phyloP scores from a whole-genome alignment of 257 asterid genomes.

The Nicotiana benthamiana region DNA sequence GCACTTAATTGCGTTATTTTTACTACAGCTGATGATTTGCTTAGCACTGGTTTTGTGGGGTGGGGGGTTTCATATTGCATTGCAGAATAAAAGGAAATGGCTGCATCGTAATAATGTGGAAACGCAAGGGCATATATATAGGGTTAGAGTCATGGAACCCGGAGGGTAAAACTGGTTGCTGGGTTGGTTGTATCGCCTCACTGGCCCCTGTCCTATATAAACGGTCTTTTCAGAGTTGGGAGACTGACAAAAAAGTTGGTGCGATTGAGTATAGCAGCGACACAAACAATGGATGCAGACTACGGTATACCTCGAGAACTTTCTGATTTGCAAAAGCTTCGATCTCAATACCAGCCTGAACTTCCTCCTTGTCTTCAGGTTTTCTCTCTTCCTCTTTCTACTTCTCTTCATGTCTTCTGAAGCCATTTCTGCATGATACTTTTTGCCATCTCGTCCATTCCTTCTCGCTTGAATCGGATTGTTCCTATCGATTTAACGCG shows the following conservation, averaged over 20 bases:
- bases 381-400: neutral
- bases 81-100: neutral
- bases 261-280: neutral
- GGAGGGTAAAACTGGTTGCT: conserved; percentile 1
- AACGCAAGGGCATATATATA: neutral
- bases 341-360: conserved; percentile 60
- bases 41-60: neutral
- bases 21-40: neutral
- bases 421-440: neutral
- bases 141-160: neutral
- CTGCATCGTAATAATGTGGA: neutral
- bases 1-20: too few species aligned
- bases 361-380: conserved; percentile 99
- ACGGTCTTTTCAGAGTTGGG: neutral
- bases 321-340: conserved; percentile 78
- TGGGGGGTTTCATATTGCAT: neutral
- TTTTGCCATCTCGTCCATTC: neutral
- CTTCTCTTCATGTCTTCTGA: too few species aligned
- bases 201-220: neutral
- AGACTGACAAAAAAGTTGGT: conserved; percentile 2
- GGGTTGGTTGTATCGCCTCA: conserved; percentile 17
- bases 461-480: neutral
- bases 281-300: conserved; percentile 64
- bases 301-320: conserved; percentile 69
- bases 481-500: neutral